Percentiles rank a stretch among this genome's conserved stretches.
Evolutionary conservation across 1,284 basidiomycete species (phyloP).

Genomic region (Irpex sp.): DNA sequence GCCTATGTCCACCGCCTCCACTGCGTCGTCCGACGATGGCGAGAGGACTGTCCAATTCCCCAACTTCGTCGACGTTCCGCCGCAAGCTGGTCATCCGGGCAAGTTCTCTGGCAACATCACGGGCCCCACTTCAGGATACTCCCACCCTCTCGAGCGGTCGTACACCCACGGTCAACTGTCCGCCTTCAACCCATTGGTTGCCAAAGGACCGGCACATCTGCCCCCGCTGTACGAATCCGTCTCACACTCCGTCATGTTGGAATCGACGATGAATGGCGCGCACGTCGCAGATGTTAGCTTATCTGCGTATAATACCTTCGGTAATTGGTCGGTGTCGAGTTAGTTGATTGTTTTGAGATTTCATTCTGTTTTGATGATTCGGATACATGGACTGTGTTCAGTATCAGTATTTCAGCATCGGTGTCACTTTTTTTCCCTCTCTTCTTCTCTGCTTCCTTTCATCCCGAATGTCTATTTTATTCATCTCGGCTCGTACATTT

Average conservation of each 20-base stretch:
- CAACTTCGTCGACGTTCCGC: slow-evolving; percentile 12
- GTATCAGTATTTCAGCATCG: slow-evolving; percentile 13
- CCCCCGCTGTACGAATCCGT: slow-evolving; percentile 10
- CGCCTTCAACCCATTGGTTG: slow-evolving; percentile 4
- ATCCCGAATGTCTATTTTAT: slow-evolving; percentile 7
- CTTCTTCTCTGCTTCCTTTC: slow-evolving; percentile 16
- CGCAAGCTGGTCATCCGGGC: neutral
- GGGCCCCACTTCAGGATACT: neutral
- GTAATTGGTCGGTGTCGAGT: slow-evolving; percentile 13
- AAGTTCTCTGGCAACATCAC: slow-evolving; percentile 1
- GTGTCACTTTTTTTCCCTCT: slow-evolving; percentile 16
- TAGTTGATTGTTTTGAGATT: slow-evolving; percentile 6
- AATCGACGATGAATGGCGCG: neutral
- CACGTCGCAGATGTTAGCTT: neutral
- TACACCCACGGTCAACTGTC: slow-evolving; percentile 1
- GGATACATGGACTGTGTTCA: slow-evolving; percentile 11
- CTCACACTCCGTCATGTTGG: slow-evolving; percentile 8
- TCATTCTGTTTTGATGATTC: slow-evolving; percentile 9
- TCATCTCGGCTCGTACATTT: slow-evolving; percentile 3
- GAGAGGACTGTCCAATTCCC: slow-evolving; percentile 30
- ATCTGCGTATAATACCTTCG: neutral
- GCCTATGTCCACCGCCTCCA: slow-evolving; percentile 27
- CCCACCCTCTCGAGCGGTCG: neutral
- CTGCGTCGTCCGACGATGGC: slow-evolving; percentile 28
- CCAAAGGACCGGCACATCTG: neutral